phyloP scores from a whole-genome alignment of 441 rosid species.

The Pelargonium myrrhifolium region DNA sequence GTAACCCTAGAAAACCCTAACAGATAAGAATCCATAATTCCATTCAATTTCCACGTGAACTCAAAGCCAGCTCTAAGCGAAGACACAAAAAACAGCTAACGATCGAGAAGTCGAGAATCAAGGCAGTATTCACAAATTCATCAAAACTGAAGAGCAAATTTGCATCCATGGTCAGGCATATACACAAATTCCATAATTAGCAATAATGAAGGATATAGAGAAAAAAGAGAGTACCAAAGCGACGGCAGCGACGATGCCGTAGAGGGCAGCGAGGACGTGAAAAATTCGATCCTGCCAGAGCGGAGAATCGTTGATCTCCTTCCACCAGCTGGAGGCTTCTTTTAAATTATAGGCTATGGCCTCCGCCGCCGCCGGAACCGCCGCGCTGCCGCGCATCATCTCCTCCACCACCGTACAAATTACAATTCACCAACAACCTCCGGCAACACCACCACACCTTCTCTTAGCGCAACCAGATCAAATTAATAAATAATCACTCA shows the following conservation, averaged over 20 bases:
- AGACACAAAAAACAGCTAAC: not conserved
- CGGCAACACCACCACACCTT: not conserved
- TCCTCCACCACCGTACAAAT: not conserved
- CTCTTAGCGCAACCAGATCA: not conserved
- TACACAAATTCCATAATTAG: not conserved
- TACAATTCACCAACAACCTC: not conserved
- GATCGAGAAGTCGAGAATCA: not conserved
- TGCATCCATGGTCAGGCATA: not conserved
- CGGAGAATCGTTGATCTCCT: constrained; percentile 48
- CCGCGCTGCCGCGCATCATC: constrained; percentile 27
- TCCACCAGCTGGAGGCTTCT: constrained; percentile 68
- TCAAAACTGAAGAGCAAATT: not conserved
- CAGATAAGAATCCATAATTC: not conserved
- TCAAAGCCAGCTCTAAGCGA: not conserved
- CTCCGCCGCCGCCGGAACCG: constrained; percentile 25
- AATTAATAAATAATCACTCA: not conserved
- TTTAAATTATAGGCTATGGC: constrained; percentile 34
- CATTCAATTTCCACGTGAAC: not conserved
- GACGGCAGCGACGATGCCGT: constrained; percentile 57
- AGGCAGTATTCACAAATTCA: not conserved
- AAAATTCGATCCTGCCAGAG: constrained; percentile 85
- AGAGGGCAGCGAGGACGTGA: constrained; percentile 55
- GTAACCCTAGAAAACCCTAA: constrained; percentile 10
- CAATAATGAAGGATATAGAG: not conserved
- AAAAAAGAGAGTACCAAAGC: constrained; percentile 44